Evolutionary conservation across 371 early-diverging fungal genomes (phyloP).

Genomic region (Sporodiniella umbellata): DNA sequence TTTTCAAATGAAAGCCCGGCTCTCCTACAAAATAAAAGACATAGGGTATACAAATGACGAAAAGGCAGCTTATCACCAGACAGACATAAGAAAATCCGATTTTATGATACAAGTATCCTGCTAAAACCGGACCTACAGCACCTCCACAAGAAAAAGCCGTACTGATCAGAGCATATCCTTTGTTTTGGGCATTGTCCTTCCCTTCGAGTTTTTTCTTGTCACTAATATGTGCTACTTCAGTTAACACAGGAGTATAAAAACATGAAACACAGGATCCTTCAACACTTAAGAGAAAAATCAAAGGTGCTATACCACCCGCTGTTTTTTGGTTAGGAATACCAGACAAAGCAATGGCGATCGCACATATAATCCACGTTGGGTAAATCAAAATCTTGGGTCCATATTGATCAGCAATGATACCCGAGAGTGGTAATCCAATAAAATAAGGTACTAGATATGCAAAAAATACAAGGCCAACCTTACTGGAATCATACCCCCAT

Average conservation of each 20-base stretch:
- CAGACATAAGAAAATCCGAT: slow-evolving; percentile 22
- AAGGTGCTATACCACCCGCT: slow-evolving; percentile 33
- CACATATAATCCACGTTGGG: slow-evolving; percentile 17
- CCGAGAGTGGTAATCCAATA: slow-evolving; percentile 39
- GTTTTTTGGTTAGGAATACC: slow-evolving; percentile 28
- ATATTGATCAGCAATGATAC: slow-evolving; percentile 42
- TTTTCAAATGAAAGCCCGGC: slow-evolving; percentile 7
- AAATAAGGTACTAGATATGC: slow-evolving; percentile 48
- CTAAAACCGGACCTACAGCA: slow-evolving; percentile 13
- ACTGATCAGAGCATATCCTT: slow-evolving; percentile 50
- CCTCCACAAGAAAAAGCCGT: slow-evolving; percentile 46
- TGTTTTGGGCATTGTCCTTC: slow-evolving; percentile 42
- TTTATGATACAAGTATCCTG: slow-evolving; percentile 13
- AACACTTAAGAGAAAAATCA: slow-evolving; percentile 35
- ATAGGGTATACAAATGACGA: slow-evolving; percentile 28
- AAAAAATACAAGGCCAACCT: slow-evolving; percentile 48
- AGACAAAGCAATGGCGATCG: slow-evolving; percentile 33
- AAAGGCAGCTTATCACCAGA: slow-evolving; percentile 15
- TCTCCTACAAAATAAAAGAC: slow-evolving; percentile 25
- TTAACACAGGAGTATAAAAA: slow-evolving; percentile 40
- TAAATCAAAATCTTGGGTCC: slow-evolving; percentile 38
- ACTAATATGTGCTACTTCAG: slow-evolving; percentile 46
- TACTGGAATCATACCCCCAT: slow-evolving; percentile 38
- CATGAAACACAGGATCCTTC: slow-evolving; percentile 41
- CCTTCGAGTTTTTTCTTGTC: slow-evolving; percentile 23